Conservation (phyloP, 1,139 yeast species). For the Yamadazyma epiphylla region DNA sequence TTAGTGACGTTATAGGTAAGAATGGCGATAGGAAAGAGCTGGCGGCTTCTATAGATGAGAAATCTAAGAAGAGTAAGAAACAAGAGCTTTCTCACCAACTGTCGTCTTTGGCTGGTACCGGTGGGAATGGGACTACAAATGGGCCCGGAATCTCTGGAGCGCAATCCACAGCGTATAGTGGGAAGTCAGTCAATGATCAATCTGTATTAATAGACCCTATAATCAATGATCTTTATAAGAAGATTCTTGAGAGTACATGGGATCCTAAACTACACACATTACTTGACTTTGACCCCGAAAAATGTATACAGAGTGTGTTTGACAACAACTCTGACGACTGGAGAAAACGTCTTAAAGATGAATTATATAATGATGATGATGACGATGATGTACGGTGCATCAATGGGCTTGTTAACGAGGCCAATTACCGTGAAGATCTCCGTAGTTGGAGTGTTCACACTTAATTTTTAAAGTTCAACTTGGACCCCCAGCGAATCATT, state of each 20-base stretch:
- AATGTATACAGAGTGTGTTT: constrained; percentile 72
- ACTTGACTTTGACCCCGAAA: constrained; percentile 69
- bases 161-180: neutral
- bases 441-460: constrained; percentile 39
- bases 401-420: constrained; percentile 42
- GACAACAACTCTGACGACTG: constrained; percentile 68
- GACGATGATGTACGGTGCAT: constrained; percentile 41
- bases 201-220: constrained; percentile 43
- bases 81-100: too few species aligned
- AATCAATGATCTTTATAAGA: constrained; percentile 51
- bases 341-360: constrained; percentile 30
- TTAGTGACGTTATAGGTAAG: constrained; percentile 30
- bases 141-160: too few species aligned
- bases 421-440: constrained; percentile 38
- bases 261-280: constrained; percentile 57
- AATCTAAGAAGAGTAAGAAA: neutral
- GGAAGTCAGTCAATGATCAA: constrained; percentile 4
- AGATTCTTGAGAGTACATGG: constrained; percentile 73
- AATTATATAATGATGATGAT: constrained; percentile 43
- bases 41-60: neutral
- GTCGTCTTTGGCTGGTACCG: neutral
- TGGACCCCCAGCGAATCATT: too few species aligned
- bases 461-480: too few species aligned
- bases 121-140: too few species aligned
- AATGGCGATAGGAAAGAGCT: constrained; percentile 3